Percentiles rank a stretch among this genome's conserved stretches.
Conservation (phyloP, 2,329 filamentous ascomycete species). For the Neofusicoccum kwambonambiense region DNA sequence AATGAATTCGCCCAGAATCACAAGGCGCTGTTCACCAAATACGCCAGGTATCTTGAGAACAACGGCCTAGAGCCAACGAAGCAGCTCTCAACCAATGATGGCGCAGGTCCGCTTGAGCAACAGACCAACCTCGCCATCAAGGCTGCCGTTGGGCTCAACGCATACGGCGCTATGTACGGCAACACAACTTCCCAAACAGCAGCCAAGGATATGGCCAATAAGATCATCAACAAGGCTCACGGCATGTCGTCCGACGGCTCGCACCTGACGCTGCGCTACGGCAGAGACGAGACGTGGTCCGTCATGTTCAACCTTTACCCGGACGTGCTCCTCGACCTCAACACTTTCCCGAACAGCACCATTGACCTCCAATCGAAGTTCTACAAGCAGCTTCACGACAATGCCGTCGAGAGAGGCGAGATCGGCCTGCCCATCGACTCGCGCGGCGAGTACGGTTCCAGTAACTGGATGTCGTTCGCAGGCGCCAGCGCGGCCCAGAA, state of each 20-base stretch:
- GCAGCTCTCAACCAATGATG: conserved; percentile 46
- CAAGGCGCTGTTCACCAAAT: conserved; percentile 33
- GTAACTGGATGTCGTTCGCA: conserved; percentile 46
- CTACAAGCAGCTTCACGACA: conserved; percentile 35
- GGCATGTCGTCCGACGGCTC: conserved; percentile 28
- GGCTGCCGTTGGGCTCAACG: conserved; percentile 47
- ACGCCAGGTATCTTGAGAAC: conserved; percentile 42
- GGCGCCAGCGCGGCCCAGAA: conserved; percentile 25
- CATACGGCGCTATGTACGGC: conserved; percentile 42
- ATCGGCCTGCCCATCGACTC: conserved; percentile 27
- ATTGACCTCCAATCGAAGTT: conserved; percentile 38
- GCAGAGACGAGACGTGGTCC: conserved; percentile 35
- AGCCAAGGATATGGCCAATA: neutral
- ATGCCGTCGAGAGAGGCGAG: conserved; percentile 13
- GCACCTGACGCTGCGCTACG: conserved; percentile 39
- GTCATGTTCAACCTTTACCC: conserved; percentile 45
- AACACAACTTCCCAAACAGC: conserved; percentile 14
- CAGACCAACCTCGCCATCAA: conserved; percentile 50
- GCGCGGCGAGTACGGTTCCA: conserved; percentile 42
- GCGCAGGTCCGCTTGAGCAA: conserved; percentile 40
- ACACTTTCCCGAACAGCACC: conserved; percentile 36
- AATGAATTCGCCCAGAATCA: conserved; percentile 29
- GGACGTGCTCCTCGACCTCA: conserved; percentile 39
- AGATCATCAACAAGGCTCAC: neutral
- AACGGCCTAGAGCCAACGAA: conserved; percentile 39